These are phyloP conservation scores for Priceomyces castillae DNA, from an alignment of 805 yeast genomes.

Conservation along the genomic window DNA sequence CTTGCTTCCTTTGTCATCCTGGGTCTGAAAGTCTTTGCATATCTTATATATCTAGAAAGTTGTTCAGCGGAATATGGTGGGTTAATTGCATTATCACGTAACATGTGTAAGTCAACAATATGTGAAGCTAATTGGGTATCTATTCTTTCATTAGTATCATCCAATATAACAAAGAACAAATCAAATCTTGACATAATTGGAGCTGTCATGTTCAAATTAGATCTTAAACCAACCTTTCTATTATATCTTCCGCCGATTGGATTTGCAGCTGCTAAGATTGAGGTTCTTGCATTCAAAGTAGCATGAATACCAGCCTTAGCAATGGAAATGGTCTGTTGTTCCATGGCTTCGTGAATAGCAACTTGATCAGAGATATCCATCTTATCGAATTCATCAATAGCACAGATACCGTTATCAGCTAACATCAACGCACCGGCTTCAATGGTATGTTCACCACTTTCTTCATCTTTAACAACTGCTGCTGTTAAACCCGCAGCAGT, in stretches of 20 bases:
- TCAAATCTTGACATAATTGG: constrained; percentile 99
- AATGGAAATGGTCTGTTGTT: constrained; percentile 96
- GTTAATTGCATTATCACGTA: constrained; percentile 81
- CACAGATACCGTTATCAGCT: constrained; percentile 98
- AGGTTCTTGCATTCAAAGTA: constrained; percentile 92
- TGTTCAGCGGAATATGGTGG: constrained; percentile 91
- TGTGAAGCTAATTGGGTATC: constrained; percentile 91
- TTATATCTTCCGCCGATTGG: constrained; percentile 97
- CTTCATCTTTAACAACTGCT: constrained; percentile 96
- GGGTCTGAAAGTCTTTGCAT: constrained; percentile 92
- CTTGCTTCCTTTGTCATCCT: constrained; percentile 79
- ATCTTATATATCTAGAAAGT: constrained; percentile 80
- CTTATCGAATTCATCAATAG: constrained; percentile 97
- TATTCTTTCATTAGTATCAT: constrained; percentile 87
- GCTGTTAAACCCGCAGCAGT: constrained; percentile 99
- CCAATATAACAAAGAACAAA: constrained; percentile 88
- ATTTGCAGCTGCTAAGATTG: constrained; percentile 97
- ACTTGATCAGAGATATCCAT: constrained; percentile 96
- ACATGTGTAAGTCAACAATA: constrained; percentile 90
- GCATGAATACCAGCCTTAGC: constrained; percentile 99
- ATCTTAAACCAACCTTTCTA: constrained; percentile 75
- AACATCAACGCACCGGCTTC: constrained; percentile 99
- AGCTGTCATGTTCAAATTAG: constrained; percentile 92
- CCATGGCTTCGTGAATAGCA: constrained; percentile 99
- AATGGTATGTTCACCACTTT: constrained; percentile 93